A percentile compares a stretch with the other conserved stretches of the same genome.
Evolutionary conservation across 768 basidiomycete species (phyloP).

Genomic region (Cystobasidiopsis lactophilus): DNA sequence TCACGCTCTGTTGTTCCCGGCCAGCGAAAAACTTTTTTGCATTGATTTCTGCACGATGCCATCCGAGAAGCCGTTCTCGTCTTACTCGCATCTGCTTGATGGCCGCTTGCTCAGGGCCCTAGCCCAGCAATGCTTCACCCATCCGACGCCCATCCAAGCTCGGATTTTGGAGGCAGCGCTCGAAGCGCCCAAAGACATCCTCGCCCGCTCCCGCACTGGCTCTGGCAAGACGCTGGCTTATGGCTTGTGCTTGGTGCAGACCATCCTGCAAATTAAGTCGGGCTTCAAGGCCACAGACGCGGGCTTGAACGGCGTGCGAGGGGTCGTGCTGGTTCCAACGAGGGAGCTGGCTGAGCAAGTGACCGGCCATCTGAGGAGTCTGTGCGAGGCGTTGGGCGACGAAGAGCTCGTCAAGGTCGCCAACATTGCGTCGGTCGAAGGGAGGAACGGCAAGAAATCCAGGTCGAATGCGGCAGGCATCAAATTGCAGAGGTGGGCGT

Average conservation of each 20-base stretch:
- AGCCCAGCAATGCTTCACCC: constrained; percentile 68
- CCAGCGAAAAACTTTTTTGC: too few species aligned
- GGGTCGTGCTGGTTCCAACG: constrained; percentile 62
- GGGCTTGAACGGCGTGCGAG: not conserved
- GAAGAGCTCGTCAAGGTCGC: constrained; percentile 39
- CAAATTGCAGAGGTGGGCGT: constrained; percentile 24
- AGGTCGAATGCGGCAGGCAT: constrained; percentile 11
- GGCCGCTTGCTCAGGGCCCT: constrained; percentile 65
- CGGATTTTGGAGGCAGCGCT: constrained; percentile 83
- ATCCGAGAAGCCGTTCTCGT: constrained; percentile 22
- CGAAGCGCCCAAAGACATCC: constrained; percentile 58
- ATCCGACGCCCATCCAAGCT: constrained; percentile 74
- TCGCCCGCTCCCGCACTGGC: constrained; percentile 87
- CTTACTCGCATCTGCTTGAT: constrained; percentile 60
- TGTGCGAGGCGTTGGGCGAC: constrained; percentile 52
- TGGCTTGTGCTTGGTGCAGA: constrained; percentile 72
- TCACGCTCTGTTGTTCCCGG: too few species aligned
- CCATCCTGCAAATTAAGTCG: constrained; percentile 34
- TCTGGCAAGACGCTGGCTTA: constrained; percentile 96
- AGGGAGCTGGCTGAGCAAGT: constrained; percentile 86
- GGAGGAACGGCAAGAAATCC: constrained; percentile 27
- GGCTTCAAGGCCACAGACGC: constrained; percentile 4
- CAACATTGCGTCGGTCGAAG: constrained; percentile 54
- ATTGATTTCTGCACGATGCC: too few species aligned
- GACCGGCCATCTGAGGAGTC: constrained; percentile 38